These are phyloP conservation scores for Arthrobotrys sinensis DNA, from an alignment of 2,329 filamentous ascomycete genomes.

Conservation along the genomic window DNA sequence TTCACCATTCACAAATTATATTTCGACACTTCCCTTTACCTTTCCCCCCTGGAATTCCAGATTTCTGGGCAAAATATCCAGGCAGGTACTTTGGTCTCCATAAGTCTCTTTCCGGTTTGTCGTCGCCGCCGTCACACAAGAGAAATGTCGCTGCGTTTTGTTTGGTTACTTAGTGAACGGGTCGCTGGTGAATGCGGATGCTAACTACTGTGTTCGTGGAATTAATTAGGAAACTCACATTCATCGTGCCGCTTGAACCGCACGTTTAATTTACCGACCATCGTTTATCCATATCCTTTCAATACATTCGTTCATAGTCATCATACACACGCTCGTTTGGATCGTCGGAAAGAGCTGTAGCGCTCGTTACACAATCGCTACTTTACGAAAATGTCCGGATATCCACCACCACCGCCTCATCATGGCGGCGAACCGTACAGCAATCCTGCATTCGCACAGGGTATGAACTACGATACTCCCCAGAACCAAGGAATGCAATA, in stretches of 20 bases:
- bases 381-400: conserved; percentile 46
- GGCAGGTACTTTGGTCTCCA: conserved; percentile 22
- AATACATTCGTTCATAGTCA: conserved; percentile 17
- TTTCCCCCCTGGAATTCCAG: conserved; percentile 35
- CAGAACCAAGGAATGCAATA: conserved; percentile 38
- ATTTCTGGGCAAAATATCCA: conserved; percentile 53
- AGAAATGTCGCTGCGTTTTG: conserved; percentile 11
- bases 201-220: neutral
- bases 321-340: conserved; percentile 32
- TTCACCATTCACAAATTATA: conserved; percentile 31
- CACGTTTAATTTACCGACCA: conserved; percentile 34
- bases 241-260: conserved; percentile 33
- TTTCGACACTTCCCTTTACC: conserved; percentile 39
- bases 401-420: conserved; percentile 31
- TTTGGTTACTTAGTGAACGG: conserved; percentile 12
- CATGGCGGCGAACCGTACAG: conserved; percentile 34
- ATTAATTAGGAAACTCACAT: conserved; percentile 23
- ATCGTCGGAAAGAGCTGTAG: conserved; percentile 9
- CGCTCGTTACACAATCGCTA: conserved; percentile 23
- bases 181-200: neutral
- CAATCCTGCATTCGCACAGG: conserved; percentile 44
- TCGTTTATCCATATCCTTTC: conserved; percentile 20
- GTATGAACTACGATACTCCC: conserved; percentile 47
- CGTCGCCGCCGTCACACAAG: conserved; percentile 11
- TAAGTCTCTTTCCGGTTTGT: conserved; percentile 12